Evolutionary conservation across 1,284 basidiomycete genomes (phyloP), one percentile per base, ranked within the genome.

Genomic region (Apiotrichum mycotoxinovorans): DNA sequence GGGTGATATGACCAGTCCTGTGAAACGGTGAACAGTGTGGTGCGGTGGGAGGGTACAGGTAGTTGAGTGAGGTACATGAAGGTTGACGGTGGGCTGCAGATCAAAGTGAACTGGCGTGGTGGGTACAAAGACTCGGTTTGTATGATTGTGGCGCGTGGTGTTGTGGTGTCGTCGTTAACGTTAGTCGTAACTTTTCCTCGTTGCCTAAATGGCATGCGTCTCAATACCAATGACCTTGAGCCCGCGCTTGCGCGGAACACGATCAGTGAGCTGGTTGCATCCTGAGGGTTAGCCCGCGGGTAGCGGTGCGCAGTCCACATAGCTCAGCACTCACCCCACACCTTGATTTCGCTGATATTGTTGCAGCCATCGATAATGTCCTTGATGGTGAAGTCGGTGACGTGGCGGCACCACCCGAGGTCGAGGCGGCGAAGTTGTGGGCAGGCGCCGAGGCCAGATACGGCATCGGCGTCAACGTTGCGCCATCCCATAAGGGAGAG

Each of bases 331-430:
- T 67, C 58, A 76, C 76, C 77, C 77, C 77, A 78, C 1, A 78
- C 75, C 34, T 64, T 60, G 27, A 78, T 52, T 14, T 57, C 38
- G 54, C 73, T 57, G 37, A 78, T 62, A 2, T 60, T 25, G 1
- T 62, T 64, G 51, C 79, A 79, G 0, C 78, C 79, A 17, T 88
- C 84, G 62, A 91, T 71, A 66, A 91, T 77, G 22, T 77, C 81
- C 72, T 89, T 87, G 59, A 98, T 75, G 2, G 88, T 80, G 67
- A 87, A 91, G 73, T 98, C 89, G 63, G 94, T 88, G 33, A 91
- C 82, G 37, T 84, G 82, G 42, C 95, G 79, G 63, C 93, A 94
- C 83, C 91, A 98, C 1, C 92, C 87, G 8, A 96, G 73, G 68
- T 98, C 90, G 35, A 98, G 68, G 67, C 79, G 81, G 61, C 75